Percentiles rank a stretch among this genome's conserved stretches.
These are phyloP conservation scores for Acacia crassicarpa DNA, from an alignment of 306 rosid species.

Conservation along the genomic window DNA sequence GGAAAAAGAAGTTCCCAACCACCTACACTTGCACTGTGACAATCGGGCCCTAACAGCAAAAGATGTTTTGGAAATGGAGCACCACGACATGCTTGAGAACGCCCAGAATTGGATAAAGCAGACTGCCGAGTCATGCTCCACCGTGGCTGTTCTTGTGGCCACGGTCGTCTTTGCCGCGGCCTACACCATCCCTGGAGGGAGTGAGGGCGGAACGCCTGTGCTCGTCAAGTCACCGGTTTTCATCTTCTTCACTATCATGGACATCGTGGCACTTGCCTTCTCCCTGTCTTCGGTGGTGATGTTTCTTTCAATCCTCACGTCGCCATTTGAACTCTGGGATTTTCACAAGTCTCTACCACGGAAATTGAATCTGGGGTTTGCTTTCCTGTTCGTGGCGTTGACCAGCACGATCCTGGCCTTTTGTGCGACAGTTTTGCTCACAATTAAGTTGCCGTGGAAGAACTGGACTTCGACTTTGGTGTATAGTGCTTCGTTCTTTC, in stretches of 20 bases:
- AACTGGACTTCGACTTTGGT: slow-evolving; percentile 21
- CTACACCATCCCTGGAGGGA: slow-evolving; percentile 34
- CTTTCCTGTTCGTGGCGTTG: slow-evolving; percentile 33
- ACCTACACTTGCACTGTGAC: slow-evolving; percentile 3
- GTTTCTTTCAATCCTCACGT: slow-evolving; percentile 44
- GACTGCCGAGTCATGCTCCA: slow-evolving; percentile 40
- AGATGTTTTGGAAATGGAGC: slow-evolving; percentile 7
- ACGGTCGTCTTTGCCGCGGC: slow-evolving; percentile 42
- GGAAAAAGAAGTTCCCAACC: not conserved
- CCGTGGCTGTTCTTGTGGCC: slow-evolving; percentile 33
- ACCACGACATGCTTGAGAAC: not conserved
- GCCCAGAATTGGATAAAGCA: slow-evolving; percentile 35
- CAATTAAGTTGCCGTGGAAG: not conserved
- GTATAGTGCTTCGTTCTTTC: slow-evolving; percentile 32
- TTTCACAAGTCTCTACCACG: slow-evolving; percentile 31
- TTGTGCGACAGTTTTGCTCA: slow-evolving; percentile 33
- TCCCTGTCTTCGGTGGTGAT: slow-evolving; percentile 43
- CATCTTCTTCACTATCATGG: slow-evolving; percentile 36
- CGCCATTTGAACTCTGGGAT: slow-evolving; percentile 33
- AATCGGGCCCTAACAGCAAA: not conserved
- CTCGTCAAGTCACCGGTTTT: slow-evolving; percentile 24
- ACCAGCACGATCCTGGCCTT: slow-evolving; percentile 38
- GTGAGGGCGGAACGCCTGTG: not conserved
- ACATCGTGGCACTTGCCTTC: slow-evolving; percentile 33
- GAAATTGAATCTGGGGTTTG: slow-evolving; percentile 30